These are phyloP conservation scores for Ganoderma multipileum DNA, from an alignment of 1,284 basidiomycete species.

Conservation along the genomic window DNA sequence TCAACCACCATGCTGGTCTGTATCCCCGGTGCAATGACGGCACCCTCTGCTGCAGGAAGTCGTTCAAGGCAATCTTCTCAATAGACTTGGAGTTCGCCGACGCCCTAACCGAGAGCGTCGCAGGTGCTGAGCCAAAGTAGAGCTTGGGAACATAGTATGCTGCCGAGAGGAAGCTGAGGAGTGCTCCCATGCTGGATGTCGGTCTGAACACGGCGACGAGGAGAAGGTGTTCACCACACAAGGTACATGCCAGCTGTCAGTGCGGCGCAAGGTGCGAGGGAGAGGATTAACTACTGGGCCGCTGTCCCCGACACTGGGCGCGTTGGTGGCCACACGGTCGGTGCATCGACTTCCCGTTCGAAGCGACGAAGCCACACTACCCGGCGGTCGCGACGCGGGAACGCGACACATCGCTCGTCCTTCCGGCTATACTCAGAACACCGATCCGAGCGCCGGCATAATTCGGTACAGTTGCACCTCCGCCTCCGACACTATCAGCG, in stretches of 20 bases:
- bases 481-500: not conserved
- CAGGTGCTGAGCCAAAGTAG: slow-evolving; percentile 45
- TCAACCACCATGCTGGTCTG: slow-evolving; percentile 73
- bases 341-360: slow-evolving; percentile 1
- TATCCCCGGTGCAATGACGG: slow-evolving; percentile 63
- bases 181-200: slow-evolving; percentile 38
- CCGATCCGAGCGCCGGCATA: slow-evolving; percentile 10
- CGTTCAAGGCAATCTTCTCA: slow-evolving; percentile 50
- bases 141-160: slow-evolving; percentile 40
- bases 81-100: slow-evolving; percentile 44
- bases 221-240: not conserved
- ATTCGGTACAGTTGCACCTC: too few species aligned
- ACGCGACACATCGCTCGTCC: not conserved
- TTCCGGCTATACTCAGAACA: slow-evolving; percentile 4
- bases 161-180: slow-evolving; percentile 37
- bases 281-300: slow-evolving; percentile 1
- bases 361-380: not conserved
- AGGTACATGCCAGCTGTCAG: slow-evolving; percentile 4
- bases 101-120: slow-evolving; percentile 47
- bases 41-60: slow-evolving; percentile 63
- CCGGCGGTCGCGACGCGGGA: not conserved
- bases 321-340: slow-evolving; percentile 7
- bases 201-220: not conserved
- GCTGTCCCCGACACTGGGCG: slow-evolving; percentile 10
- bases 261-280: not conserved